Base-by-base conservation (phyloP, 75 land plant species). In the Cupressus sempervirens region DNA sequence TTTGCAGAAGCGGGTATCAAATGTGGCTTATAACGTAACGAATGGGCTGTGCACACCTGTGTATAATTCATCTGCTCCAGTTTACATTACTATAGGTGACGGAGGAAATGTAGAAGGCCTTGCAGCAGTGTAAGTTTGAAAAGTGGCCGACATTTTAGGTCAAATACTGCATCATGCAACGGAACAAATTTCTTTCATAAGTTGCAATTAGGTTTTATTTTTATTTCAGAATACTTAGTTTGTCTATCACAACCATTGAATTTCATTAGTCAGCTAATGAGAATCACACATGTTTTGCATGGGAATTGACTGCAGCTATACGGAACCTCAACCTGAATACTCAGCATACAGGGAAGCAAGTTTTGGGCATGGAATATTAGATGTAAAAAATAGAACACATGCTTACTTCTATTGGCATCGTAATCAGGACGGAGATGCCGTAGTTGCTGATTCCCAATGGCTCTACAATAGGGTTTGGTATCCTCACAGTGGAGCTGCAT, bases 21-120 rank as follows among this genome's bases (percentile, higher is more conserved):
- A 96, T 81, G 89, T 92, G 11, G 85, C 74, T 9, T 97, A 92
- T 86, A 91, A 95, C 80, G 82, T 94, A 34, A 85, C 84, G 32
- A 94, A 94, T 85, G 94, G 90, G 12, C 6, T 83, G 7, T 96
- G 99, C 85, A 87, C 75, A 46, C 99, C 99, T 29, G 56, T 86
- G 2, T 34, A 40, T 2, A 85, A 97, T 84, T 48, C 81, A 43
- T 83, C 90, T 48, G 92, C 95, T 14, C 99, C 99, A 26, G 91
- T 93, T 29, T 96, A 98, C 79, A 91, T 98, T 56, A 93, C 94
- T 23, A 88, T 98, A 74, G 99, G 99, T 45, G 99, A 97, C 89
- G 99, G 99, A 84, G 99, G 99, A 77, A 98, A 98, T 84, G 80
- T 84, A 32, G 98, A 96, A 93, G 99, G 99, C 77, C 83, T 97